Evolutionary conservation across 1,139 yeast species (phyloP).

Genomic region (Protomyces macrosporus): DNA sequence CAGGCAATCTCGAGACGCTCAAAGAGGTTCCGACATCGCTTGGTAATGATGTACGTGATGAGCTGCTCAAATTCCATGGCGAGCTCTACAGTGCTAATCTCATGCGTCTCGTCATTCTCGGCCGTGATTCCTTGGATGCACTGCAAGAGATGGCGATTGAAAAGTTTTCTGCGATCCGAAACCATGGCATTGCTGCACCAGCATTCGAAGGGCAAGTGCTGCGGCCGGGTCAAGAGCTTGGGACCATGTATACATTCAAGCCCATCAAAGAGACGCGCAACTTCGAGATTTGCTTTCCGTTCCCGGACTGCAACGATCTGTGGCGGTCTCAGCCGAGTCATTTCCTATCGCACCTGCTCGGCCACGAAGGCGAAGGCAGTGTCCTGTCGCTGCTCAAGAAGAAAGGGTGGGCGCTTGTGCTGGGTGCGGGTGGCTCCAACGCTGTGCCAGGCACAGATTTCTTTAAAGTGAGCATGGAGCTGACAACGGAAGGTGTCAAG

Average conservation of each 20-base stretch:
- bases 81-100: constrained; percentile 63
- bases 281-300: constrained; percentile 61
- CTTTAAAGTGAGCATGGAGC: constrained; percentile 63
- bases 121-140: constrained; percentile 70
- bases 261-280: constrained; percentile 77
- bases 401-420: constrained; percentile 71
- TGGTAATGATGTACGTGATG: constrained; percentile 62
- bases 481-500: constrained; percentile 64
- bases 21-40: constrained; percentile 49
- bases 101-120: constrained; percentile 81
- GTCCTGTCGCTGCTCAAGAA: constrained; percentile 62
- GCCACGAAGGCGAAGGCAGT: constrained; percentile 90
- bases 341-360: constrained; percentile 73
- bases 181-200: constrained; percentile 47
- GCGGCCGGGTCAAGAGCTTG: constrained; percentile 45
- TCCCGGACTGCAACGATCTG: constrained; percentile 62
- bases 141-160: constrained; percentile 65
- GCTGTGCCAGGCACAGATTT: constrained; percentile 65
- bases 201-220: constrained; percentile 45
- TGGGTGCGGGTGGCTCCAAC: constrained; percentile 68
- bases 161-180: constrained; percentile 60
- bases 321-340: constrained; percentile 68
- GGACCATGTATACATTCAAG: constrained; percentile 45
- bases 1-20: constrained; percentile 63
- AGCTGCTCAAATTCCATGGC: constrained; percentile 56